phyloP scores from a whole-genome alignment of 2,329 filamentous ascomycete species.

The Orbilia oligospora region DNA sequence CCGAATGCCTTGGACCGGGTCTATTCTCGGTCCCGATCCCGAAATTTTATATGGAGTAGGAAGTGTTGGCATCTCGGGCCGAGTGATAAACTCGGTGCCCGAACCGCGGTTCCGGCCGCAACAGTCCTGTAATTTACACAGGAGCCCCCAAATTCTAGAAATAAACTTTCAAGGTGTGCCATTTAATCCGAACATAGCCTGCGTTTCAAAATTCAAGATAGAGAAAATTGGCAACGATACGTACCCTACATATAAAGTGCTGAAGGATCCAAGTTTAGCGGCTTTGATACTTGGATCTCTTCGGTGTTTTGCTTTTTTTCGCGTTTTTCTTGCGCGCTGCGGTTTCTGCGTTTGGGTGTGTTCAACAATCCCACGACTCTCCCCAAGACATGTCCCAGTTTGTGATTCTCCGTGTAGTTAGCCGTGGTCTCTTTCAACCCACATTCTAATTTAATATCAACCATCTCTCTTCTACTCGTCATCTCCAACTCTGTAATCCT shows the following conservation, averaged over 20 bases:
- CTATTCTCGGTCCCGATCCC: neutral
- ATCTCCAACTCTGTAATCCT: neutral
- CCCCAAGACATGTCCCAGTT: neutral
- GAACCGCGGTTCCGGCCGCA: neutral
- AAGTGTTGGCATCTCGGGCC: neutral
- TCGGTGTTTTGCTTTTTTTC: constrained; percentile 6
- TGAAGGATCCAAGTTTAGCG: neutral
- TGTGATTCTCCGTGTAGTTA: neutral
- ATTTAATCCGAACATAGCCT: too few relatives aligned
- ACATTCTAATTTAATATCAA: constrained; percentile 25
- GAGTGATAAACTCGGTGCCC: too few relatives aligned
- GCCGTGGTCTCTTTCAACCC: neutral
- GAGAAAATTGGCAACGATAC: neutral
- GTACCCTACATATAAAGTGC: too few relatives aligned
- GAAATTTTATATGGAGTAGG: neutral
- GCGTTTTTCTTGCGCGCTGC: neutral
- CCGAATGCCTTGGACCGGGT: neutral
- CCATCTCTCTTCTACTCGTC: constrained; percentile 7
- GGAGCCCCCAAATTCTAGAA: neutral
- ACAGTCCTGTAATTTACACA: neutral
- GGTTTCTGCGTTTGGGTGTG: neutral
- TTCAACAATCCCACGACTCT: neutral
- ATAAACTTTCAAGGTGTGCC: neutral
- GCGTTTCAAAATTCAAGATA: neutral
- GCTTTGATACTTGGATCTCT: too few relatives aligned